Percentiles rank a stretch among this genome's conserved stretches.
These are phyloP conservation scores for Quercus ilex DNA, from an alignment of 306 rosid species.

Conservation along the genomic window DNA sequence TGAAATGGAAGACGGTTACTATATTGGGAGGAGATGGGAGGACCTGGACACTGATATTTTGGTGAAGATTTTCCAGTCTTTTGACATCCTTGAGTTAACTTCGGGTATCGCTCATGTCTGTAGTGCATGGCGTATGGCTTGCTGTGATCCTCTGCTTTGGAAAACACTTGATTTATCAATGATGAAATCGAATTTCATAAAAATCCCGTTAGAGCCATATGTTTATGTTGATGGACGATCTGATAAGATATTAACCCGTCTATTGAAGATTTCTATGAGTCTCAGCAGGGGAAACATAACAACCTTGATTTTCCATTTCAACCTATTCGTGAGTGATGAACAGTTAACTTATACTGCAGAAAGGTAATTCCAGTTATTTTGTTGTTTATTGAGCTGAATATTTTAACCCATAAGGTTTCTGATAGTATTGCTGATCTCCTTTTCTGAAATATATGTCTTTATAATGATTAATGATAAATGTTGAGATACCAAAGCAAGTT, in stretches of 20 bases:
- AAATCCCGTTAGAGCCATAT: slow-evolving; percentile 69
- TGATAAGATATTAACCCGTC: slow-evolving; percentile 45
- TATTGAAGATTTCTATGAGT: slow-evolving; percentile 63
- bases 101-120: slow-evolving; percentile 70
- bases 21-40: slow-evolving; percentile 55
- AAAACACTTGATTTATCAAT: slow-evolving; percentile 69
- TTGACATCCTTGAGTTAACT: slow-evolving; percentile 57
- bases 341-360: slow-evolving; percentile 80
- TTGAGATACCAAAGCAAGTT: no score
- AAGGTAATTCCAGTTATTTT: slow-evolving; percentile 47
- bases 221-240: slow-evolving; percentile 68
- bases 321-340: slow-evolving; percentile 62
- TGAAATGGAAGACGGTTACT: slow-evolving; percentile 48
- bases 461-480: no score
- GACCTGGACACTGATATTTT: slow-evolving; percentile 63
- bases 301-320: slow-evolving; percentile 68
- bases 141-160: slow-evolving; percentile 74
- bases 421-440: slow-evolving; percentile 7
- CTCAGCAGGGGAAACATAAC: slow-evolving; percentile 52
- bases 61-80: slow-evolving; percentile 67
- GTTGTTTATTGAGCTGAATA: background rate
- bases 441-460: background rate
- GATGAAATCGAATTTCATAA: slow-evolving; percentile 66
- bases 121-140: slow-evolving; percentile 68
- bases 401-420: background rate